Percentiles rank a stretch among this genome's conserved stretches.
Evolutionary conservation across 1,284 basidiomycete genomes (phyloP).

Genomic region (Lignosus rhinocerotis): DNA sequence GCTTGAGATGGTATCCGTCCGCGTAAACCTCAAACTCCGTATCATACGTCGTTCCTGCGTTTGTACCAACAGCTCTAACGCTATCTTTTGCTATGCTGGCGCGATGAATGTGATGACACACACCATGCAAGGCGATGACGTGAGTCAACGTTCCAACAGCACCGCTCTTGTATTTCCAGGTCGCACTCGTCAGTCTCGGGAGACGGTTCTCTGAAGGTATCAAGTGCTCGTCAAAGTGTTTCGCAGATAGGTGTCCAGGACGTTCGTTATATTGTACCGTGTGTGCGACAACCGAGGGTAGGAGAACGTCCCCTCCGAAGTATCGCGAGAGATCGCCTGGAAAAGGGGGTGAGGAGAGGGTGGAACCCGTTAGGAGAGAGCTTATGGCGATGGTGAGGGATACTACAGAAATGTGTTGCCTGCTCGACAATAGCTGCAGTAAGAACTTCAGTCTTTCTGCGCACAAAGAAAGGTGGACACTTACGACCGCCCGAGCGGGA

Average conservation of each 20-base stretch:
- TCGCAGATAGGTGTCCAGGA: conserved; percentile 53
- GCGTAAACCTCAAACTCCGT: conserved; percentile 55
- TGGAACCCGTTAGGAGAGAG: too few relatives aligned
- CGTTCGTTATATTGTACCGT: conserved; percentile 52
- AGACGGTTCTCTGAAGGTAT: conserved; percentile 39
- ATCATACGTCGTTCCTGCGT: conserved; percentile 30
- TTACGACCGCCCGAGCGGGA: conserved; percentile 37
- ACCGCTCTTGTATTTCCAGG: conserved; percentile 51
- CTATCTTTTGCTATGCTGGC: background rate
- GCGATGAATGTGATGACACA: conserved; percentile 33
- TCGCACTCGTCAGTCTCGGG: conserved; percentile 35
- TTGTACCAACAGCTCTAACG: too few relatives aligned
- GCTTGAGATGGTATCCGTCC: conserved; percentile 45
- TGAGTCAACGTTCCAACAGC: conserved; percentile 55
- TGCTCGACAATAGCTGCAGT: conserved; percentile 56
- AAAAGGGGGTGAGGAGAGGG: background rate
- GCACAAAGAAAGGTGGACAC: conserved; percentile 23
- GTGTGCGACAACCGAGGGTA: conserved; percentile 43
- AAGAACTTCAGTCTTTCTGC: too few relatives aligned
- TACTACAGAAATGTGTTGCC: conserved; percentile 54
- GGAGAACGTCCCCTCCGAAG: conserved; percentile 65
- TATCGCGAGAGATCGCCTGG: conserved; percentile 51
- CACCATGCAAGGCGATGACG: conserved; percentile 54
- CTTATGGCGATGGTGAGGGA: too few relatives aligned
- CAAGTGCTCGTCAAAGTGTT: conserved; percentile 47